Conservation (phyloP, 2,329 filamentous ascomycete species). For the Ploettnerulaceae sp. region DNA sequence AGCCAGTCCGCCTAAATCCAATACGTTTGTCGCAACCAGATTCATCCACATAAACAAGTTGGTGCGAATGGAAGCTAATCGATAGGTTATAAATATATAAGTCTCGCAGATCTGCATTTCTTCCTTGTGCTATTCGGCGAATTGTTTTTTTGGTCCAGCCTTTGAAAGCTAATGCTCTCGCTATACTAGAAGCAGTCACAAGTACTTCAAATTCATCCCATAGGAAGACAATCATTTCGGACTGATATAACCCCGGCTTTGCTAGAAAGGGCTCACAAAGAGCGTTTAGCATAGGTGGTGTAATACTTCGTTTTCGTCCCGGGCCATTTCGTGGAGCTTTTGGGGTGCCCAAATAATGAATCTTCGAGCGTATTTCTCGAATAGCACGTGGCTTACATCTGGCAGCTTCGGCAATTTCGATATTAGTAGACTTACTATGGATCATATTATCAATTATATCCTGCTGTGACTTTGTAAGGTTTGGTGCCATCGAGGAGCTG, state of each 20-base stretch:
- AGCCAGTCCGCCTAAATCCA: too few relatives aligned
- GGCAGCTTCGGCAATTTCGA: too few relatives aligned
- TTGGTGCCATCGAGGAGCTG: too few relatives aligned
- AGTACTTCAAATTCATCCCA: too few relatives aligned
- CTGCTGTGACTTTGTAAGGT: too few relatives aligned
- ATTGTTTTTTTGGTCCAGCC: constrained; percentile 1
- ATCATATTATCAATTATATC: too few relatives aligned
- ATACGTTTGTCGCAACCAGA: too few relatives aligned
- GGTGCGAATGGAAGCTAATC: constrained; percentile 15
- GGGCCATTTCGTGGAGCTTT: constrained; percentile 19
- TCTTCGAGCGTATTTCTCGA: constrained; percentile 17
- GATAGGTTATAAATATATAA: neutral
- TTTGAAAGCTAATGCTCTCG: constrained; percentile 7
- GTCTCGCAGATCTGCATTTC: too few relatives aligned
- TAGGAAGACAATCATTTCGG: constrained; percentile 31
- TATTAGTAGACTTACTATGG: too few relatives aligned
- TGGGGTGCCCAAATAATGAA: constrained; percentile 18
- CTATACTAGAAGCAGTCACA: constrained; percentile 10
- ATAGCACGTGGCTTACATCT: constrained; percentile 15
- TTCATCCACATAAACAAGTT: too few relatives aligned
- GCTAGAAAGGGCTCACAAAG: constrained; percentile 29
- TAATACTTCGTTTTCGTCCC: constrained; percentile 15
- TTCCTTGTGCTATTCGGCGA: neutral
- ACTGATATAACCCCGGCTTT: constrained; percentile 31
- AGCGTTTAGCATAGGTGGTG: constrained; percentile 29